Evolutionary conservation across 2,329 filamentous ascomycete species (phyloP), one percentile per base, ranked within the genome.

Genomic region (Sporothrix brunneoviolacea): DNA sequence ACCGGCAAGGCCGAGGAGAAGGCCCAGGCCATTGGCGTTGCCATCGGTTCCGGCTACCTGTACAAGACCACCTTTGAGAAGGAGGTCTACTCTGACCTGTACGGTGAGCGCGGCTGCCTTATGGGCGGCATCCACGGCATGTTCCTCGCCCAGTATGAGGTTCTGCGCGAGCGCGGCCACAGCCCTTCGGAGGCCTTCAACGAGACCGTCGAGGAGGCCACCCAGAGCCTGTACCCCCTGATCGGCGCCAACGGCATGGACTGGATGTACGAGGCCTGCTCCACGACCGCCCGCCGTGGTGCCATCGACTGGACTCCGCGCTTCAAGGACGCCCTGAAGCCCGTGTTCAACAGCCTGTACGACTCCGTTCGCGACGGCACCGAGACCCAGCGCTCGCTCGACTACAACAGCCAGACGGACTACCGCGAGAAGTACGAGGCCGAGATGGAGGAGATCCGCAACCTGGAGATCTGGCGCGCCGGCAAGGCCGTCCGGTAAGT

Each of bases 51-150:
- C 65, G 93, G 93, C 67, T 98, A 98, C 83, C 88, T 98, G 64
- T 98, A 98, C 84, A 88, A 97, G 86, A 98, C 93, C 69, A 98
- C 93, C 70, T 98, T 98, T 68, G 86, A 98, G 83, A 98, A 98
- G 86, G 93, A 98, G 80, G 93, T 98, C 69, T 95, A 95, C 87
- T 96, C 90, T 57, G 93, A 97, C 76, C 85, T 98, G 62, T 98
- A 98, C 80, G 93, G 93, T 74, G 93, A 98, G 86, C 91, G 93
- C 77, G 93, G 93, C 70, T 98, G 93, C 84, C 80, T 98, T 67
- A 98, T 98, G 93, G 93, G 93, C 64, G 93, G 93, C 74, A 98
- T 98, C 75, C 93, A 98, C 83, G 93, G 93, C 70, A 98, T 98
- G 93, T 98, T 98, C 88, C 89, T 98, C 62, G 93, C 93, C 57